These are phyloP conservation scores for Oidium heveae DNA, from an alignment of 2,329 filamentous ascomycete genomes.

Conservation along the genomic window DNA sequence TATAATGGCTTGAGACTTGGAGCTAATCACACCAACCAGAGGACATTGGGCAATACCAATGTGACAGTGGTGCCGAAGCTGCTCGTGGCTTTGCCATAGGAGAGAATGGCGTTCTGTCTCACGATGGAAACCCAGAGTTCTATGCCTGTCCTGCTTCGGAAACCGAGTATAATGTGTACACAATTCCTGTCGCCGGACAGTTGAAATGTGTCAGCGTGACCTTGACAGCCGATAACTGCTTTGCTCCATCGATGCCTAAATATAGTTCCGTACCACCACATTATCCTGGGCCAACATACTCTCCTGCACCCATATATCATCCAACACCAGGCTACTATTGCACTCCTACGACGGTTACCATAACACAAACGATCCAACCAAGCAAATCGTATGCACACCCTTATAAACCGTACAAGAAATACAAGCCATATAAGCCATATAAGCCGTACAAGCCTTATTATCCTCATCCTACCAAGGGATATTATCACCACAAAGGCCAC, in stretches of 20 bases:
- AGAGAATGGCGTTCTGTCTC: constrained; percentile 25
- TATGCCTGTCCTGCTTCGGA: constrained; percentile 31
- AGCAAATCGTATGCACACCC: too few relatives aligned
- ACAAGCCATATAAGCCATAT: too few relatives aligned
- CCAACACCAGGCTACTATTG: neutral
- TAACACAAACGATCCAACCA: neutral
- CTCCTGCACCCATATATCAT: too few relatives aligned
- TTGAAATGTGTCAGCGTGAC: constrained; percentile 24
- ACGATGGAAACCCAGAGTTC: constrained; percentile 24
- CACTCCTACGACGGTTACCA: neutral
- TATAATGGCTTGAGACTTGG: neutral
- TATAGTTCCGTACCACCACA: neutral
- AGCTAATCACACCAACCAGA: constrained; percentile 1
- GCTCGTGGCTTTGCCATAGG: constrained; percentile 29
- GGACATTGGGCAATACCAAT: constrained; percentile 7
- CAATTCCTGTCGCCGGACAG: constrained; percentile 17
- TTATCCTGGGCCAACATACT: neutral
- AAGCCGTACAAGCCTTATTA: too few relatives aligned
- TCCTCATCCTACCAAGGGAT: too few relatives aligned
- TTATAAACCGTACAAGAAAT: too few relatives aligned
- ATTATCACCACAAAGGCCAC: too few relatives aligned
- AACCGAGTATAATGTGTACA: constrained; percentile 30
- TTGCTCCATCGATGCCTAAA: neutral
- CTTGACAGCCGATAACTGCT: constrained; percentile 19
- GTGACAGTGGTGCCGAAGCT: constrained; percentile 26